Conservation (phyloP, 441 rosid genomes). For the Aquilaria agallochum region DNA sequence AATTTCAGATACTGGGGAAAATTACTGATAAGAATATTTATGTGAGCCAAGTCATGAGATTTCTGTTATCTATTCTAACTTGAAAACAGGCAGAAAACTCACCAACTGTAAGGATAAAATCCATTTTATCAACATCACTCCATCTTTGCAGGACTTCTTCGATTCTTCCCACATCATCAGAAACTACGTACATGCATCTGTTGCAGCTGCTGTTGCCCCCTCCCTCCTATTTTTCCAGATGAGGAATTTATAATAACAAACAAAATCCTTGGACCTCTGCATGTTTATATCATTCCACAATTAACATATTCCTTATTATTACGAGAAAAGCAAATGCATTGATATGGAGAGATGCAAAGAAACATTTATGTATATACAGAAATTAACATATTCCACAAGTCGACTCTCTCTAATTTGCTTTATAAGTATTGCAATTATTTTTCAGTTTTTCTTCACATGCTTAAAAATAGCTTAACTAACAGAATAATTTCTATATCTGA, state of each 20-base stretch:
- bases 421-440: too few species aligned
- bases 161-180: constrained; percentile 74
- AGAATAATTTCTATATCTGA: too few species aligned
- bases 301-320: constrained; percentile 3
- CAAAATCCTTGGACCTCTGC: constrained; percentile 87
- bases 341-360: neutral
- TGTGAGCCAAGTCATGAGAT: constrained; percentile 3
- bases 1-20: constrained; percentile 11
- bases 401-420: too few species aligned
- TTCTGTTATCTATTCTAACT: neutral
- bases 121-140: constrained; percentile 74
- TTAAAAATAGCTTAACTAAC: too few species aligned
- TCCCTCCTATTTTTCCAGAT: constrained; percentile 77
- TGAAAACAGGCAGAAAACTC: constrained; percentile 13
- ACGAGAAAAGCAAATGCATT: constrained; percentile 3
- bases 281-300: constrained; percentile 20
- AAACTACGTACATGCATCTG: constrained; percentile 57
- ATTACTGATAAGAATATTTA: neutral
- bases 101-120: constrained; percentile 94
- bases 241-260: constrained; percentile 61
- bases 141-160: constrained; percentile 64
- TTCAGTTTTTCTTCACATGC: too few species aligned
- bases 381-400: too few species aligned
- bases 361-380: neutral
- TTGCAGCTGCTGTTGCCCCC: constrained; percentile 57